Percentiles rank a stretch among this genome's conserved stretches.
phyloP scores from a whole-genome alignment of 208 protist genomes.

The Trypanosoma boissoni region DNA sequence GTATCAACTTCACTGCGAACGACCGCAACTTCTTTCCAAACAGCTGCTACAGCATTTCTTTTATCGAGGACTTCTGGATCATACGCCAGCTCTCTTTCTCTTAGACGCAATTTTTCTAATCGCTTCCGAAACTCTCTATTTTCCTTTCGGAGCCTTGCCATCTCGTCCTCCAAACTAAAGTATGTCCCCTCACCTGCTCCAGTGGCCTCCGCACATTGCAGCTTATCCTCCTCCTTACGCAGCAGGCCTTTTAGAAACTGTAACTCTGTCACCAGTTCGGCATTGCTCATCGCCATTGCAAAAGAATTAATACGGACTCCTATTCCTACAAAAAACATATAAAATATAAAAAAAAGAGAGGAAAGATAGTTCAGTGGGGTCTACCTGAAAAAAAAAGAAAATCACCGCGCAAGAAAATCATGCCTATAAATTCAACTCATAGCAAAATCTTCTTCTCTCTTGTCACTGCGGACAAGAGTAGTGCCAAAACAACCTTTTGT shows the following conservation, averaged over 20 bases:
- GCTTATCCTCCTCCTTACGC: background rate
- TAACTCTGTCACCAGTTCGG: background rate
- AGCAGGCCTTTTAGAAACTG: background rate
- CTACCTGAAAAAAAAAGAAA: too few relatives aligned
- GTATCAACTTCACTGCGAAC: conserved; percentile 61
- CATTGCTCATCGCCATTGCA: background rate
- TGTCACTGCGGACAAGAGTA: too few relatives aligned
- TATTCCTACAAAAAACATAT: too few relatives aligned
- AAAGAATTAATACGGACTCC: too few relatives aligned
- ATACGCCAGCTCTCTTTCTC: conserved; percentile 30
- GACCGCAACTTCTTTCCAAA: conserved; percentile 45
- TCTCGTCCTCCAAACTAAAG: conserved; percentile 13
- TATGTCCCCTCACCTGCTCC: background rate
- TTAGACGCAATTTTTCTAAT: conserved; percentile 27
- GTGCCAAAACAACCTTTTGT: too few relatives aligned
- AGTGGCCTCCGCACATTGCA: background rate
- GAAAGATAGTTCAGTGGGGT: too few relatives aligned
- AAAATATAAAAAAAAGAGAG: too few relatives aligned
- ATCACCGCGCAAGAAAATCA: too few relatives aligned
- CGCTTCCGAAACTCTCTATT: conserved; percentile 39
- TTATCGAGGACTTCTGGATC: conserved; percentile 63
- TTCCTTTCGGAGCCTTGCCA: conserved; percentile 25
- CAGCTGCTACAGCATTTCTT: conserved; percentile 53
- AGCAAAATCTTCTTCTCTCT: too few relatives aligned
- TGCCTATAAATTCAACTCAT: too few relatives aligned